A percentile compares a stretch with the other conserved stretches of the same genome.
These are phyloP conservation scores for Hirschioporus abietinus DNA, from an alignment of 768 basidiomycete genomes.

Conservation along the genomic window DNA sequence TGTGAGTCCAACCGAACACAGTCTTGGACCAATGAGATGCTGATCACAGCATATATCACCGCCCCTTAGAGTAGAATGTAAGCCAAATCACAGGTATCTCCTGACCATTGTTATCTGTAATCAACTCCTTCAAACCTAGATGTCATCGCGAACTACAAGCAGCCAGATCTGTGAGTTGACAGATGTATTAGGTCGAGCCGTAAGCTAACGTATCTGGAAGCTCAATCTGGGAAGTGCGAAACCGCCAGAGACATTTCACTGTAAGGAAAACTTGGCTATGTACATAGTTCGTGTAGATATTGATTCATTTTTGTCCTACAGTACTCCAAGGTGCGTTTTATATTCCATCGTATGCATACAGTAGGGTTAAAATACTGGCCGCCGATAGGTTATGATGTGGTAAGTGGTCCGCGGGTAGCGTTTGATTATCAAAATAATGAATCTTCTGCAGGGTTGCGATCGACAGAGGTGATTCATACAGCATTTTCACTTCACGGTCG, in stretches of 20 bases:
- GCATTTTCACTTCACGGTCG: constrained; percentile 2
- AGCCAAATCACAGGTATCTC: constrained; percentile 17
- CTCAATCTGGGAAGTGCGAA: constrained; percentile 73
- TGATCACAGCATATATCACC: constrained; percentile 5
- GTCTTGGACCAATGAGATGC: constrained; percentile 3
- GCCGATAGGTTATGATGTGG: constrained; percentile 81
- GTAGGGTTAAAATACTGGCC: neutral
- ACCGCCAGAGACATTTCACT: constrained; percentile 79
- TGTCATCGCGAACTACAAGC: constrained; percentile 66
- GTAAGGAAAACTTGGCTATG: constrained; percentile 33
- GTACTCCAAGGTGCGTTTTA: constrained; percentile 69
- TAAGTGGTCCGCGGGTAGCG: constrained; percentile 26
- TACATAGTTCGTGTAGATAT: neutral
- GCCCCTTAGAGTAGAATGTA: constrained; percentile 62
- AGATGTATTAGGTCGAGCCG: constrained; percentile 15
- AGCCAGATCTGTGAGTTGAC: constrained; percentile 75
- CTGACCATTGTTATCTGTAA: constrained; percentile 6
- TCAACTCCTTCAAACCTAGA: constrained; percentile 31
- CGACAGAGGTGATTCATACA: constrained; percentile 58
- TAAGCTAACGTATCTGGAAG: constrained; percentile 11
- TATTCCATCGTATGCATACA: constrained; percentile 5
- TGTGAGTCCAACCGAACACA: constrained; percentile 41
- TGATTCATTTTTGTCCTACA: constrained; percentile 21
- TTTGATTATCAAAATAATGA: neutral
- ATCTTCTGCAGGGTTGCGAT: constrained; percentile 73